Percentiles rank a stretch among this genome's conserved stretches.
phyloP scores from a whole-genome alignment of 495 filamentous ascomycete genomes.

The Penicillium atrosanguineum region DNA sequence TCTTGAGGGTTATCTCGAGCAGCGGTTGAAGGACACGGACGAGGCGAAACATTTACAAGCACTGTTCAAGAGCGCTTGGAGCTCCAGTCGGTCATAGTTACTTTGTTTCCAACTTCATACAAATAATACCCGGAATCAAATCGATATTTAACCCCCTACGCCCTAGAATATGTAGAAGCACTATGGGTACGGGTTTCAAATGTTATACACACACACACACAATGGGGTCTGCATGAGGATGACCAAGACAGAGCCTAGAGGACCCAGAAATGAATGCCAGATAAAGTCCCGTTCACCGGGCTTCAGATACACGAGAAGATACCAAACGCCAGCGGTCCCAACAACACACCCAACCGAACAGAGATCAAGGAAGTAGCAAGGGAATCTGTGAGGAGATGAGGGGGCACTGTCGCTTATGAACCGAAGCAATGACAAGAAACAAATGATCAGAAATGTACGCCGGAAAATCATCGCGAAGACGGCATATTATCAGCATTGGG shows the following conservation, averaged over 20 bases:
- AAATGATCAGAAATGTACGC: slow-evolving; percentile 23
- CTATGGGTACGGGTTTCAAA: neutral
- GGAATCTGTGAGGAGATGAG: neutral
- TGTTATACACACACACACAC: neutral
- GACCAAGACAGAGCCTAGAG: neutral
- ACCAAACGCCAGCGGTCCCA: neutral
- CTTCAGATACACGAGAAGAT: neutral
- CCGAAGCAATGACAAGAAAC: slow-evolving; percentile 9
- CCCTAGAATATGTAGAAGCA: neutral
- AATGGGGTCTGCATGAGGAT: neutral
- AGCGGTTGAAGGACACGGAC: slow-evolving; percentile 70
- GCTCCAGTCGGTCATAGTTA: slow-evolving; percentile 24
- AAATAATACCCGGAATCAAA: neutral
- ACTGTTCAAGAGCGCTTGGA: slow-evolving; percentile 72
- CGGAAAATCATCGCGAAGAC: slow-evolving; percentile 28
- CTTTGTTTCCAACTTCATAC: neutral
- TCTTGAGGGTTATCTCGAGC: slow-evolving; percentile 73
- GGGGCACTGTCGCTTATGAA: slow-evolving; percentile 12
- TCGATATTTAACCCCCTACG: neutral
- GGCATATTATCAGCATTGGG: slow-evolving; percentile 23
- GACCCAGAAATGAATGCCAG: neutral
- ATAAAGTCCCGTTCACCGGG: neutral
- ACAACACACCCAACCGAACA: neutral
- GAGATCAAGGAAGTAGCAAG: neutral
- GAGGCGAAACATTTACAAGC: slow-evolving; percentile 60